These are phyloP conservation scores for Cavenderia fasciculata DNA, from an alignment of 78 protist genomes.

Conservation along the genomic window DNA sequence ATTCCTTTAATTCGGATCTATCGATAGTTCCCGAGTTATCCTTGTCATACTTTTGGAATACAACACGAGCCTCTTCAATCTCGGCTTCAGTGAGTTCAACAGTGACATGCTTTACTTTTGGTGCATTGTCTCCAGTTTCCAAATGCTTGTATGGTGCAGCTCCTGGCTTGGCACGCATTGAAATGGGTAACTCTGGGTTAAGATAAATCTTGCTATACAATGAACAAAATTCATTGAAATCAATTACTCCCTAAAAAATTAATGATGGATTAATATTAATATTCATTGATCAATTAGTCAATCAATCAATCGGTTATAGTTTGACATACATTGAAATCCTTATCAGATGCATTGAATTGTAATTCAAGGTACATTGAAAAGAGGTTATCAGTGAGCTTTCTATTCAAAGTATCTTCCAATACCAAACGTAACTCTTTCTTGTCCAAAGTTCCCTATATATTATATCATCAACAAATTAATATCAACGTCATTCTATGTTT, in stretches of 20 bases:
- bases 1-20: background rate
- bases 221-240: slow-evolving; percentile 9
- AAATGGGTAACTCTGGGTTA: slow-evolving; percentile 7
- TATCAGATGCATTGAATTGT: background rate
- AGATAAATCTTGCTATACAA: background rate
- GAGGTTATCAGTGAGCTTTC: slow-evolving; percentile 1
- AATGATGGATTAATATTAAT: no score
- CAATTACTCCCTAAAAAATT: no score
- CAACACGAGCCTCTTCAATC: background rate
- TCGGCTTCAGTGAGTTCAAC: background rate
- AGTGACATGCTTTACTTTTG: background rate
- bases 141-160: background rate
- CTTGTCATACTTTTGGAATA: background rate
- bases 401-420: slow-evolving; percentile 4
- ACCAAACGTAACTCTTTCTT: background rate
- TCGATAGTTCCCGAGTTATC: slow-evolving; percentile 7
- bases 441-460: no score
- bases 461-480: no score
- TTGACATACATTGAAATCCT: slow-evolving; percentile 12
- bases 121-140: slow-evolving; percentile 10
- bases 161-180: background rate
- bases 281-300: no score
- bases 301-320: no score
- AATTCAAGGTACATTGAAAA: background rate
- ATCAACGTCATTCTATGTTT: no score